A percentile compares a stretch with the other conserved stretches of the same genome.
Evolutionary conservation across 305 asterid species (phyloP).

Genomic region (Ajuga reptans): DNA sequence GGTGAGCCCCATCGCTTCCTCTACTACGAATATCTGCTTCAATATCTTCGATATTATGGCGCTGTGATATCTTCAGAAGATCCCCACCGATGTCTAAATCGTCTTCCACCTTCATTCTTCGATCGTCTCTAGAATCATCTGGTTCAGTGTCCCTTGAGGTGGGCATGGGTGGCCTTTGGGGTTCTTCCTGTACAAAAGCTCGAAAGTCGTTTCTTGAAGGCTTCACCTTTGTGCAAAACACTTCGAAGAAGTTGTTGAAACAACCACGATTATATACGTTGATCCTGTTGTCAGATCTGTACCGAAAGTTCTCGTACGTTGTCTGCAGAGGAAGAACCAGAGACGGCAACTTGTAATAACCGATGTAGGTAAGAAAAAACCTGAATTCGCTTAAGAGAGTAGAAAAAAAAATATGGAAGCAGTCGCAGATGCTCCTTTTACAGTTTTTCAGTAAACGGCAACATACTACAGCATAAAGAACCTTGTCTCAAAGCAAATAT

Average conservation of each 20-base stretch:
- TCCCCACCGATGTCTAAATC: conserved; percentile 85
- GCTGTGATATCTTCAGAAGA: conserved; percentile 84
- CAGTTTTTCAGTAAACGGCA: too few relatives aligned
- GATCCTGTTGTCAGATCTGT: conserved; percentile 75
- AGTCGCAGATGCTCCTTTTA: too few relatives aligned
- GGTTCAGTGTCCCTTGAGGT: conserved; percentile 44
- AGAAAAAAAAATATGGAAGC: background rate
- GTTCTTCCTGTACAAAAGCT: conserved; percentile 69
- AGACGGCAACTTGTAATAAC: conserved; percentile 8
- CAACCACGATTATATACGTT: conserved; percentile 80
- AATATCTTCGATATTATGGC: conserved; percentile 79
- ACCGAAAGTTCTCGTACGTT: conserved; percentile 90
- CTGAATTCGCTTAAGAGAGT: background rate
- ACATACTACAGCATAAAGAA: conserved; percentile 3
- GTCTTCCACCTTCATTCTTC: conserved; percentile 79
- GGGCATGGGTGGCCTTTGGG: conserved; percentile 45
- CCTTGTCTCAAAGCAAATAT: background rate
- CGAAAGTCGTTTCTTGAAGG: conserved; percentile 79
- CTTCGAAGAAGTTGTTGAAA: conserved; percentile 63
- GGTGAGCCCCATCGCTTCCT: conserved; percentile 65
- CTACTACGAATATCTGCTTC: conserved; percentile 87
- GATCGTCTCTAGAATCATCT: conserved; percentile 45
- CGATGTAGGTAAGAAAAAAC: background rate
- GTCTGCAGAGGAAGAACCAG: conserved; percentile 47
- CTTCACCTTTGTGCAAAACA: conserved; percentile 84